Percentiles rank a stretch among this genome's conserved stretches.
Evolutionary conservation across 495 filamentous ascomycete species (phyloP).

Genomic region (Pyronema omphalodes): DNA sequence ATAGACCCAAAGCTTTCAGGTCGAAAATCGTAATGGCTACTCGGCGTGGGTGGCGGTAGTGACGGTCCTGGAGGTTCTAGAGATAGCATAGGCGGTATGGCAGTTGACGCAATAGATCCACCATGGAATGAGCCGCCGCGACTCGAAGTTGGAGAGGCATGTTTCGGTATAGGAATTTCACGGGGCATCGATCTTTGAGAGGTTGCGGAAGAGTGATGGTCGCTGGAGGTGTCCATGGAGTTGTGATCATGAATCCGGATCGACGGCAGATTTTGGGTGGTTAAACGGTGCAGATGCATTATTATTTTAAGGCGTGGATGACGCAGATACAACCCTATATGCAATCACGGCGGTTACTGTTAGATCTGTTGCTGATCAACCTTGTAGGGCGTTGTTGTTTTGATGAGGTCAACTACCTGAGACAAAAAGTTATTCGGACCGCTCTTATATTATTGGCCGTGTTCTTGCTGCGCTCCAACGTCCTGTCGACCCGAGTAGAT

Average conservation of each 20-base stretch:
- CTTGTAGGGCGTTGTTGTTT: constrained; percentile 1
- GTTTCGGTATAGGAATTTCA: constrained; percentile 21
- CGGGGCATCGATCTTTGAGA: constrained; percentile 23
- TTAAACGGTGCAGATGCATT: constrained; percentile 22
- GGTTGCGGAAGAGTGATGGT: constrained; percentile 13
- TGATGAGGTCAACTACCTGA: constrained; percentile 2
- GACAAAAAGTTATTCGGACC: background rate
- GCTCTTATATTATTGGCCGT: background rate
- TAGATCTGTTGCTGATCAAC: background rate
- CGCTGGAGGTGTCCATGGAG: constrained; percentile 17
- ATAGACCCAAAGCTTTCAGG: background rate
- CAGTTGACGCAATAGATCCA: background rate
- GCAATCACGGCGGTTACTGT: constrained; percentile 1
- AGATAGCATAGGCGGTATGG: constrained; percentile 20
- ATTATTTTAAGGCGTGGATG: constrained; percentile 4
- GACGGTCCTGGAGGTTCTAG: constrained; percentile 11
- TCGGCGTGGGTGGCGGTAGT: background rate
- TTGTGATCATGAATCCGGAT: constrained; percentile 22
- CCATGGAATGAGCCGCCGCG: constrained; percentile 16
- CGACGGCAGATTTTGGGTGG: constrained; percentile 21
- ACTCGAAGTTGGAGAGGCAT: constrained; percentile 18
- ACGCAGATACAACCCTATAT: background rate
- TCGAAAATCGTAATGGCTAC: background rate
- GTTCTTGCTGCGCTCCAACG: background rate
- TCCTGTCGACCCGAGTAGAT: background rate